Evolutionary conservation across 441 rosid species (phyloP).

Genomic region (Capsella rubella): DNA sequence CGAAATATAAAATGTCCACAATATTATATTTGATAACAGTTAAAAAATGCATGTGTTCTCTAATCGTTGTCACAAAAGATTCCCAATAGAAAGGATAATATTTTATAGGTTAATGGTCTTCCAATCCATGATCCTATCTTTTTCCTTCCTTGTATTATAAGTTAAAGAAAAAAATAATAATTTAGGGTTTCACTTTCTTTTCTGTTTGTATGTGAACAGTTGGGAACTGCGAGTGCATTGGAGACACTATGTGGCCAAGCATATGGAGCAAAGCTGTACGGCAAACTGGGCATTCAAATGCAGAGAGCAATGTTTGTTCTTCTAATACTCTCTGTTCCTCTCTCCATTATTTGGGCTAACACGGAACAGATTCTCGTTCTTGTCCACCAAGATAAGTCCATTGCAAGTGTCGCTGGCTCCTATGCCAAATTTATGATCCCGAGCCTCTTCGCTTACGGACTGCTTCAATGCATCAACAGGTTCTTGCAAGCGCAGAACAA

Average conservation of each 20-base stretch:
- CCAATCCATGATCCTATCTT: too few relatives aligned
- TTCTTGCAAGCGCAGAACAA: constrained; percentile 71
- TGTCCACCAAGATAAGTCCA: constrained; percentile 52
- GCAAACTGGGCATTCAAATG: constrained; percentile 60
- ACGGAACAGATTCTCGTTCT: constrained; percentile 50
- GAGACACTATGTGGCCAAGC: constrained; percentile 69
- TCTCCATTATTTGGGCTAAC: constrained; percentile 63
- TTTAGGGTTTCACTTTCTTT: too few relatives aligned
- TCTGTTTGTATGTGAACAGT: constrained; percentile 21
- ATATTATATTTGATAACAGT: too few relatives aligned
- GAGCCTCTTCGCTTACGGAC: constrained; percentile 61
- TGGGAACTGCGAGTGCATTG: constrained; percentile 63
- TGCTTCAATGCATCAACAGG: constrained; percentile 66
- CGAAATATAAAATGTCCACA: too few relatives aligned
- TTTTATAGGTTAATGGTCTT: too few relatives aligned
- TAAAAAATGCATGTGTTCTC: too few relatives aligned
- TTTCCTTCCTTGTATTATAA: too few relatives aligned
- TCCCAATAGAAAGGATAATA: too few relatives aligned
- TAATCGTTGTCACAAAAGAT: too few relatives aligned
- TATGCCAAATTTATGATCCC: constrained; percentile 71
- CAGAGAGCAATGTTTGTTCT: constrained; percentile 71
- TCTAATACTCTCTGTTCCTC: constrained; percentile 54
- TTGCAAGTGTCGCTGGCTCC: constrained; percentile 52
- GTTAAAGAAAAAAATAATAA: too few relatives aligned
- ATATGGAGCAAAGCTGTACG: constrained; percentile 61